These are phyloP conservation scores for Microascus cirrosus DNA, from an alignment of 2,329 filamentous ascomycete genomes.

Conservation along the genomic window DNA sequence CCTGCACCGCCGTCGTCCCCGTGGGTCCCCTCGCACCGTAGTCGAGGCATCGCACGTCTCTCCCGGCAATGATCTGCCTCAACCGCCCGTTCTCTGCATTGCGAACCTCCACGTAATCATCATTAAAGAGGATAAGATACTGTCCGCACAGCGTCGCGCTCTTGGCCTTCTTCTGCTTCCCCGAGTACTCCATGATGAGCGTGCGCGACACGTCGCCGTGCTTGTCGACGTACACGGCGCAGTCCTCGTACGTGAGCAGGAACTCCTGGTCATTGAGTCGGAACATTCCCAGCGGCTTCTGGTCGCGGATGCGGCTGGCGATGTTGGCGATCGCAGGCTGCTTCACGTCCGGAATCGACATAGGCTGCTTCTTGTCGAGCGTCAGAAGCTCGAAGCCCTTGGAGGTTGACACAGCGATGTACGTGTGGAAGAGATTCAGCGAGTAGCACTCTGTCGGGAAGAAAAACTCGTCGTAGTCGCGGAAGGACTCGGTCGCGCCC, in stretches of 20 bases:
- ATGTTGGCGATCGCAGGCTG: conserved; percentile 74
- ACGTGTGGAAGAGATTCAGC: conserved; percentile 92
- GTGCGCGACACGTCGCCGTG: conserved; percentile 90
- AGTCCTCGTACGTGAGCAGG: conserved; percentile 87
- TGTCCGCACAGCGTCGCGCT: conserved; percentile 82
- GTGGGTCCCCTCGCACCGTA: conserved; percentile 61
- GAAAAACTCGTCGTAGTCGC: conserved; percentile 98
- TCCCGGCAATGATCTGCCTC: conserved; percentile 85
- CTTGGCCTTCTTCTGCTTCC: conserved; percentile 66
- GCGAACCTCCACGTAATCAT: conserved; percentile 92
- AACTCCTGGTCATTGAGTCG: conserved; percentile 87
- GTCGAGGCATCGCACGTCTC: conserved; percentile 83
- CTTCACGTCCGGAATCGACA: conserved; percentile 82
- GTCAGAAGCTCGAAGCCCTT: conserved; percentile 94
- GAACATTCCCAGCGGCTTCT: conserved; percentile 92
- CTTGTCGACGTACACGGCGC: conserved; percentile 95
- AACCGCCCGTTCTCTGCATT: conserved; percentile 93
- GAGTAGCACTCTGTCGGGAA: conserved; percentile 91
- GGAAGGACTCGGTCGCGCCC: conserved; percentile 86
- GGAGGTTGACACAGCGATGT: conserved; percentile 80
- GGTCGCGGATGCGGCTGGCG: conserved; percentile 68
- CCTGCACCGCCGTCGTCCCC: conserved; percentile 28
- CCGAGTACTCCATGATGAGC: conserved; percentile 98
- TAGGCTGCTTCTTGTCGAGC: conserved; percentile 91
- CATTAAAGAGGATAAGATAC: conserved; percentile 87